Conservation (phyloP, 2,329 filamentous ascomycete genomes). For the Colletotrichum camelliae region DNA sequence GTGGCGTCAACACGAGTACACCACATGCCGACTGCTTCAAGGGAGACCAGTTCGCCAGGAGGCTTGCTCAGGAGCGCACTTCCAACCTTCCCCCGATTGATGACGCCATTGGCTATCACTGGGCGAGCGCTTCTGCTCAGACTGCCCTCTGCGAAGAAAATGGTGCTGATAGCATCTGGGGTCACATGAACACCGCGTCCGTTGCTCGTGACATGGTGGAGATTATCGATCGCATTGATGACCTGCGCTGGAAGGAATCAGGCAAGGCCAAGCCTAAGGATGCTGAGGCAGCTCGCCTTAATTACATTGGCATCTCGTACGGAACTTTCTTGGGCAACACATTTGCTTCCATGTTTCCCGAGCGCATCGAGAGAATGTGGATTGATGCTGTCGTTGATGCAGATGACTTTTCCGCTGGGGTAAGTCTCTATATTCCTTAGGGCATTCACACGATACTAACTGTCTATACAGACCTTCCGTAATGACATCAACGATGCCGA, state of each 20-base stretch:
- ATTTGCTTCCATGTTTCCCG: conserved; percentile 40
- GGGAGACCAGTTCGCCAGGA: conserved; percentile 26
- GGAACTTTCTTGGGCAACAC: conserved; percentile 36
- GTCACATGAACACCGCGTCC: conserved; percentile 32
- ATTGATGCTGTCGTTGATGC: conserved; percentile 33
- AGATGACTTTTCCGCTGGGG: conserved; percentile 28
- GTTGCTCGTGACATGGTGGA: conserved; percentile 39
- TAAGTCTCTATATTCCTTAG: conserved; percentile 2
- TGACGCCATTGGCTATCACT: not conserved
- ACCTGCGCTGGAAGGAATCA: conserved; percentile 16
- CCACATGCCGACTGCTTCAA: conserved; percentile 37
- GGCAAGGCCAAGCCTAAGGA: not conserved
- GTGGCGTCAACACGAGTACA: conserved; percentile 35
- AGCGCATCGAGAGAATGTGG: conserved; percentile 41
- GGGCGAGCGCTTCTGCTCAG: conserved; percentile 20
- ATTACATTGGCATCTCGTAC: conserved; percentile 52
- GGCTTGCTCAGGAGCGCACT: conserved; percentile 24
- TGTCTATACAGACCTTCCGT: conserved; percentile 32
- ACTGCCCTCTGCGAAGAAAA: conserved; percentile 28
- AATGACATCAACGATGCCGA: conserved; percentile 42
- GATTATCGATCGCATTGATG: conserved; percentile 35
- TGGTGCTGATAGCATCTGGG: conserved; percentile 24
- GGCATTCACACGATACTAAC: rapidly evolving
- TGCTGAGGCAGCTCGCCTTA: conserved; percentile 27
- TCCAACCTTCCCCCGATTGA: conserved; percentile 8